phyloP scores from a whole-genome alignment of 805 yeast genomes.

The Nakazawaea populi region DNA sequence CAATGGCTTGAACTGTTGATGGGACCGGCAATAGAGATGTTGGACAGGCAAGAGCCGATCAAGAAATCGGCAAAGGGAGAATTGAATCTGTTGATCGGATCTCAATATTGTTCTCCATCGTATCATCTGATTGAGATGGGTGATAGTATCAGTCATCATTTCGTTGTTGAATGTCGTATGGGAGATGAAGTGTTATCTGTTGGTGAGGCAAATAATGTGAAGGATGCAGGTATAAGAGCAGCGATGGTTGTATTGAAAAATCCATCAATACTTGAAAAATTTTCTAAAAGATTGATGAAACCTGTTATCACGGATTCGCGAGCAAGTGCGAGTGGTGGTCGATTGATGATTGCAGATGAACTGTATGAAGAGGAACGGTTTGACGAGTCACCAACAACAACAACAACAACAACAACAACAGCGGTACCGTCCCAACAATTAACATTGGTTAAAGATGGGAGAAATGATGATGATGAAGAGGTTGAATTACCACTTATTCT shows the following conservation, averaged over 20 bases:
- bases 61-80: background rate
- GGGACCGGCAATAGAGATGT: background rate
- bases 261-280: background rate
- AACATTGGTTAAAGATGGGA: too few species aligned
- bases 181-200: constrained; percentile 4
- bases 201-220: constrained; percentile 2
- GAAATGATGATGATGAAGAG: background rate
- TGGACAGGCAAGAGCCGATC: background rate
- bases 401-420: too few species aligned
- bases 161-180: background rate
- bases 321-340: too few species aligned
- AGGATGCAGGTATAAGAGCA: constrained; percentile 7
- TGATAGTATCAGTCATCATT: background rate
- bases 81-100: background rate
- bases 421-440: too few species aligned
- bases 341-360: background rate
- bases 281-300: background rate
- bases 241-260: constrained; percentile 5
- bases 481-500: background rate
- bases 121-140: background rate
- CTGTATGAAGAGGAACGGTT: too few species aligned
- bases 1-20: background rate
- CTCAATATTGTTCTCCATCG: background rate
- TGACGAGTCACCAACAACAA: too few species aligned
- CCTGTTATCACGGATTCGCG: background rate